phyloP scores from a whole-genome alignment of 257 asterid species.

The Przewalskia tangutica region DNA sequence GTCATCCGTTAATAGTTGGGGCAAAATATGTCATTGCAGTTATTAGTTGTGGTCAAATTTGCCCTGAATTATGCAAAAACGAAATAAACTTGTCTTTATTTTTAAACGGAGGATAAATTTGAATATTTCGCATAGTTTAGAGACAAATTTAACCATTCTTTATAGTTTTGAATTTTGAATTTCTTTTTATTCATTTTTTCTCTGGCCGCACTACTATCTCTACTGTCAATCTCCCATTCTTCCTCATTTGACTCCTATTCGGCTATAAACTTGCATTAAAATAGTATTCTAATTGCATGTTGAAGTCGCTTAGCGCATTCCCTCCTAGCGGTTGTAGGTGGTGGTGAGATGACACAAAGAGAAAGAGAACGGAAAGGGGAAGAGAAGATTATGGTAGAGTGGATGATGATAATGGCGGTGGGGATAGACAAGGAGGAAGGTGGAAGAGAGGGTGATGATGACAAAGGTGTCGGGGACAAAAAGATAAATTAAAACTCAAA shows the following conservation, averaged over 20 bases:
- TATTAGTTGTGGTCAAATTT: neutral
- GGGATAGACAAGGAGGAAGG: neutral
- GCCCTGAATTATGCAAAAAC: neutral
- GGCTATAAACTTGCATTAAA: too few species aligned
- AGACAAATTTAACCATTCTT: too few species aligned
- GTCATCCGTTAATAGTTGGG: neutral
- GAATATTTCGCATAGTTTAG: too few species aligned
- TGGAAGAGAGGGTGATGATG: neutral
- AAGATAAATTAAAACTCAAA: neutral
- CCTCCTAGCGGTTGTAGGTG: neutral
- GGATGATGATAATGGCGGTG: neutral
- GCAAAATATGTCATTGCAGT: neutral
- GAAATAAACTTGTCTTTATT: too few species aligned
- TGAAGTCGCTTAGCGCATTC: neutral
- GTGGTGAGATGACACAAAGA: neutral
- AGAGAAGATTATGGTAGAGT: neutral
- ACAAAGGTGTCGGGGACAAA: too few species aligned
- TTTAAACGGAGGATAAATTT: too few species aligned
- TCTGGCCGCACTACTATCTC: neutral
- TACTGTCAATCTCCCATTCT: neutral
- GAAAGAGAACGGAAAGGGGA: neutral
- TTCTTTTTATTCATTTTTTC: neutral
- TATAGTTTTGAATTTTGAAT: too few species aligned
- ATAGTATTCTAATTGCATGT: neutral
- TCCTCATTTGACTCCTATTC: too few species aligned